Base-by-base conservation (phyloP, 345 rosid species). In the Melaleuca quinquenervia region DNA sequence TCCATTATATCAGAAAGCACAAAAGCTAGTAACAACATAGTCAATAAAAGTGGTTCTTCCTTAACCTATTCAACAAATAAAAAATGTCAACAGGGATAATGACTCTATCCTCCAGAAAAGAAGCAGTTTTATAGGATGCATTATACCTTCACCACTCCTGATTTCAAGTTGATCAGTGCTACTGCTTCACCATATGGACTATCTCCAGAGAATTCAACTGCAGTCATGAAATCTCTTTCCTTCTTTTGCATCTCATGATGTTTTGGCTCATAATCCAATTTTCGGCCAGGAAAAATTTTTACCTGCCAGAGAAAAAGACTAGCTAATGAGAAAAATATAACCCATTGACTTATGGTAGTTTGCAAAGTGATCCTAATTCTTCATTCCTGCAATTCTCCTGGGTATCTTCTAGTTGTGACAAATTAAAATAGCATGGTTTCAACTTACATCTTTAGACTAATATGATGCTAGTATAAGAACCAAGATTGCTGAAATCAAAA, bases 151-250 rank as follows among this genome's bases (percentile, higher is more conserved):
- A 93, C 44, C 56, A 87, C 80, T 56, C 96, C 93, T 15, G 87
- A 89, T 87, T 94, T 94, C 80, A 96, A 82, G 93, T 97, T 92
- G n/a, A 96, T 89, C 91, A 97, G 91, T 83, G 95, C 98, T 85
- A 94, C 92, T 55, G 98, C 93, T 88, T 92, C 95, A 5, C 99
- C 99, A 85, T 95, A 97, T 75, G 99, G 98, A 90, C 93, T 55
- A 85, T 92, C 86, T 54, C 89, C 52, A 62, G 99, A 95, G 87
- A 96, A 94, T 84, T 96, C 98, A 88, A 94, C 94, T 13, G 94
- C 94, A 85, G 98, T 96, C 90, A 95, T 53, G 83, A 90, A 95
- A 84, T 94, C 94, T 86, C 91, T 88, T 88, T 94, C 96, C 24
- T 70, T 90, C 88, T 90, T 90, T 83, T 58, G 87, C 91, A 90